A percentile compares a stretch with the other conserved stretches of the same genome.
phyloP scores from a whole-genome alignment of 2,329 filamentous ascomycete genomes.

The Hypoxylon sp. region DNA sequence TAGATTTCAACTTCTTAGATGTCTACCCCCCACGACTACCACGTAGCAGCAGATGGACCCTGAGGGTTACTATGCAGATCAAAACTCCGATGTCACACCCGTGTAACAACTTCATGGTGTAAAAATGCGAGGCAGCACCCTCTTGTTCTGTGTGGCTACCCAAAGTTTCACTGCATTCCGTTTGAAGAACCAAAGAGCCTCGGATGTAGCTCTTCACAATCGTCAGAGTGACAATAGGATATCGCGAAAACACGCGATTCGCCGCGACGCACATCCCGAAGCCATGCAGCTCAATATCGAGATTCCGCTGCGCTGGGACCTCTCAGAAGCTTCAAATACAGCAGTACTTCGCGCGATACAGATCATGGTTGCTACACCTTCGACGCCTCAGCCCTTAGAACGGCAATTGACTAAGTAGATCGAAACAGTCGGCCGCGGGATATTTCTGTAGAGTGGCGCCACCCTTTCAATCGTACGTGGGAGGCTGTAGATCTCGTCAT shows the following conservation, averaged over 20 bases:
- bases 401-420: slow-evolving; percentile 34
- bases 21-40: slow-evolving; percentile 15
- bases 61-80: slow-evolving; percentile 37
- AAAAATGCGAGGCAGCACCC: slow-evolving; percentile 34
- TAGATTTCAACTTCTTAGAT: slow-evolving; percentile 17
- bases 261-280: slow-evolving; percentile 44
- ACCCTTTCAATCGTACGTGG: slow-evolving; percentile 26
- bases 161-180: slow-evolving; percentile 49
- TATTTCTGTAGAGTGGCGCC: slow-evolving; percentile 28
- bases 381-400: slow-evolving; percentile 18
- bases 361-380: slow-evolving; percentile 36
- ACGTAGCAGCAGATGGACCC: slow-evolving; percentile 29
- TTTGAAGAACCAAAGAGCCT: slow-evolving; percentile 35
- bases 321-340: slow-evolving; percentile 41
- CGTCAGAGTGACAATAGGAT: slow-evolving; percentile 35
- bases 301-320: slow-evolving; percentile 43
- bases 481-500: slow-evolving; percentile 42
- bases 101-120: slow-evolving; percentile 38
- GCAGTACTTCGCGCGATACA: slow-evolving; percentile 31
- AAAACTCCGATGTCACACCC: slow-evolving; percentile 40
- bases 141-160: slow-evolving; percentile 48
- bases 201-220: slow-evolving; percentile 41
- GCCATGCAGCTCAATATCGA: slow-evolving; percentile 43
- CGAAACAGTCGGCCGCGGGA: slow-evolving; percentile 20
- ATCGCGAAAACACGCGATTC: slow-evolving; percentile 37